These are phyloP conservation scores for Coemansia asiatica DNA, from an alignment of 192 early-diverging fungal species.

Conservation along the genomic window DNA sequence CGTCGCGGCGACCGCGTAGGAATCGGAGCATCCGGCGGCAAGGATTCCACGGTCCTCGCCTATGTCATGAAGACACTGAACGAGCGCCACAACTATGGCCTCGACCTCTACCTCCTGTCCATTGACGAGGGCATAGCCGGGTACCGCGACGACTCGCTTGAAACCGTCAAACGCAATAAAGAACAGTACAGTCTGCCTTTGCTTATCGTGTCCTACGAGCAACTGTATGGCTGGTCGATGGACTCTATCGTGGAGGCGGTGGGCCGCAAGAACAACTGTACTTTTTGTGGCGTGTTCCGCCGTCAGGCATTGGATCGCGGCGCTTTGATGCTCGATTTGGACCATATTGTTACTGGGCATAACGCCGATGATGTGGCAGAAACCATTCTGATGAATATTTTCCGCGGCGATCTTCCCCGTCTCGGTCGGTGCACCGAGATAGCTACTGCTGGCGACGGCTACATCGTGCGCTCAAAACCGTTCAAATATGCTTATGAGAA, in stretches of 20 bases:
- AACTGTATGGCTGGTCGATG: conserved; percentile 99
- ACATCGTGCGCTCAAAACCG: conserved; percentile 88
- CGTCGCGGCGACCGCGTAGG: conserved; percentile 83
- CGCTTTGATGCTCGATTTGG: conserved; percentile 81
- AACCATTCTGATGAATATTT: conserved; percentile 97
- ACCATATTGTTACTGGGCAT: conserved; percentile 98
- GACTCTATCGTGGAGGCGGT: conserved; percentile 94
- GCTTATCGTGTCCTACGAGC: conserved; percentile 90
- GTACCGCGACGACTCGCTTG: conserved; percentile 96
- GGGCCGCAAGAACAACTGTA: conserved; percentile 98
- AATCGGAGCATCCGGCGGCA: conserved; percentile 92
- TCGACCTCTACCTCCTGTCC: conserved; percentile 88
- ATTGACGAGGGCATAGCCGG: conserved; percentile 98
- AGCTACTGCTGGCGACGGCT: conserved; percentile 72
- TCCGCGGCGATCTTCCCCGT: conserved; percentile 91
- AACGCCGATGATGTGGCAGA: conserved; percentile 99
- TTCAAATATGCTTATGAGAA: conserved; percentile 99
- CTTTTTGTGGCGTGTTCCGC: conserved; percentile 98
- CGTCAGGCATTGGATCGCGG: conserved; percentile 96
- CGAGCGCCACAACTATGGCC: conserved; percentile 86
- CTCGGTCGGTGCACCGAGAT: conserved; percentile 92
- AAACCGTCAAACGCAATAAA: conserved; percentile 96
- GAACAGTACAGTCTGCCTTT: conserved; percentile 91
- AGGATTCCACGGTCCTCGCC: conserved; percentile 96
- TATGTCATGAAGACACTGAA: conserved; percentile 93